Percentiles rank a stretch among this genome's conserved stretches.
Conservation (phyloP, 2,329 filamentous ascomycete species). For the Colletotrichum spaethianum region DNA sequence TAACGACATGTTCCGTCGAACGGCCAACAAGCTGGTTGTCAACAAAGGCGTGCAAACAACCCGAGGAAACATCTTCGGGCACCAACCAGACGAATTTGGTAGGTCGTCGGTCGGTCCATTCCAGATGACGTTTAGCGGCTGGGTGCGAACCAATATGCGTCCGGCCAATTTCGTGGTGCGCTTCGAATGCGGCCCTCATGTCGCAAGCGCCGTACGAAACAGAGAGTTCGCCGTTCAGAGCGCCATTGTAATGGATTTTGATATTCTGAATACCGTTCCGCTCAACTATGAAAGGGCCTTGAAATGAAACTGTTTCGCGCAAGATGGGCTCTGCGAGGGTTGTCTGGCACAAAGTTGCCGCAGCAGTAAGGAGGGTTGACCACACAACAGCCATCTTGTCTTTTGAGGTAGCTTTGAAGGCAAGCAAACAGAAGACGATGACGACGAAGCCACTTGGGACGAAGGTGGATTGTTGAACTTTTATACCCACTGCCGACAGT, state of each 20-base stretch:
- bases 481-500: neutral
- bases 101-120: conserved; percentile 40
- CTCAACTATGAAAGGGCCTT: conserved; percentile 38
- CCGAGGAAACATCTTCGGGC: conserved; percentile 11
- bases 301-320: conserved; percentile 20
- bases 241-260: conserved; percentile 42
- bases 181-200: neutral
- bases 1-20: conserved; percentile 41
- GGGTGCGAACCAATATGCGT: conserved; percentile 45
- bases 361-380: conserved; percentile 20
- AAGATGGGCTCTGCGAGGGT: conserved; percentile 17
- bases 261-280: conserved; percentile 43
- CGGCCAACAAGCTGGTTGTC: conserved; percentile 42
- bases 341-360: conserved; percentile 26
- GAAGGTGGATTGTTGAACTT: too few species aligned
- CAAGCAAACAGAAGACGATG: neutral
- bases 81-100: conserved; percentile 45
- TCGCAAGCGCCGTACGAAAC: conserved; percentile 43
- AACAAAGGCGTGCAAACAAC: conserved; percentile 45
- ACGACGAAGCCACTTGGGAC: neutral
- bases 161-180: conserved; percentile 42
- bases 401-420: neutral
- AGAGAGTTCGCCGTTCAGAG: conserved; percentile 43
- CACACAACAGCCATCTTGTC: conserved; percentile 25
- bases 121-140: conserved; percentile 43